Evolutionary conservation across 1,284 basidiomycete species (phyloP).

Genomic region (Ganoderma resinaceum): DNA sequence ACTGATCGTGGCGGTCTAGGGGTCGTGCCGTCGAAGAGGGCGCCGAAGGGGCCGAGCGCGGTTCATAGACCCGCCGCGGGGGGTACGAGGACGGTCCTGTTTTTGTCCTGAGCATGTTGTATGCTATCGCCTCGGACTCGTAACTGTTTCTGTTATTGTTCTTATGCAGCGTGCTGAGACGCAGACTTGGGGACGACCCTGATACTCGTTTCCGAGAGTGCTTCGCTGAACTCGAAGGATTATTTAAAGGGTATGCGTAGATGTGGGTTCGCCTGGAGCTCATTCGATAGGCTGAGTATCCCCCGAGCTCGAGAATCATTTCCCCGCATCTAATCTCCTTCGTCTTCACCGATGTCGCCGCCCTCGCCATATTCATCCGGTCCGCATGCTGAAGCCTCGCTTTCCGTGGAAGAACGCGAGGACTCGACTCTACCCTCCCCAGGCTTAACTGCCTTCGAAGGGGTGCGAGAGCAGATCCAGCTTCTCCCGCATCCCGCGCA

Average conservation of each 20-base stretch:
- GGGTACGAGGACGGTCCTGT: not conserved
- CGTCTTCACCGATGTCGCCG: not conserved
- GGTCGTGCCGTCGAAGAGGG: not conserved
- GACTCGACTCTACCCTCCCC: no score
- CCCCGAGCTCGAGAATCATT: not conserved
- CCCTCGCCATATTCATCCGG: not conserved
- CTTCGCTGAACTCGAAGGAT: not conserved
- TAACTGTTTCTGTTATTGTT: not conserved
- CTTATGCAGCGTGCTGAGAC: not conserved
- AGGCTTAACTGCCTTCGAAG: no score
- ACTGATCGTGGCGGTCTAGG: not conserved
- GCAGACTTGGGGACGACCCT: not conserved
- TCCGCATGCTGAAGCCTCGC: no score
- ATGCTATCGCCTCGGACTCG: not conserved
- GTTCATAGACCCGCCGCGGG: not conserved
- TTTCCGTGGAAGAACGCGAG: no score
- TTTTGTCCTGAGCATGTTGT: not conserved
- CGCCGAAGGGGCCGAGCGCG: not conserved
- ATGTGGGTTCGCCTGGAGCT: not conserved
- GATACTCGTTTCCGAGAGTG: not conserved
- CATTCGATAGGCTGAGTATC: not conserved
- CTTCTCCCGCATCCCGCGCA: no score
- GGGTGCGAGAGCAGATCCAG: no score
- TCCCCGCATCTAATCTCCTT: not conserved
- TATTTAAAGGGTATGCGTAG: not conserved